Evolutionary conservation across 495 filamentous ascomycete genomes (phyloP).

Genomic region (Lasiosphaeris hirsuta): DNA sequence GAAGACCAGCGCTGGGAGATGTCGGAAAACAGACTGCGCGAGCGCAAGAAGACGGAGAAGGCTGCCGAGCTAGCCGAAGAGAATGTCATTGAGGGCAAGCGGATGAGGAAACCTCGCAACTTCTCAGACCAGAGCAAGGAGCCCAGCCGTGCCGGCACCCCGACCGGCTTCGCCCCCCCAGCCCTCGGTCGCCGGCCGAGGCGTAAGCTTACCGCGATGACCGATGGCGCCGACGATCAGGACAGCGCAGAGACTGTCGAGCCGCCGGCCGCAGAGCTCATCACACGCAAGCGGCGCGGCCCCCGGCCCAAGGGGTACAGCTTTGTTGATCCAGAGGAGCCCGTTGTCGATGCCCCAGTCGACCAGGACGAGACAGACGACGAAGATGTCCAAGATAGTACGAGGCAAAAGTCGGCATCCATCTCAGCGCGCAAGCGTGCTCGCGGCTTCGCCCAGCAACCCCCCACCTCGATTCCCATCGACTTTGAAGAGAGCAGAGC

Average conservation of each 20-base stretch:
- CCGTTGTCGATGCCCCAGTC: background rate
- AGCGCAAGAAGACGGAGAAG: constrained; percentile 46
- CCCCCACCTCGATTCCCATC: constrained; percentile 4
- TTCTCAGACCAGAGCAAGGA: constrained; percentile 41
- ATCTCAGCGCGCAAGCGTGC: constrained; percentile 24
- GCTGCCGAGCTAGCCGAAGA: constrained; percentile 45
- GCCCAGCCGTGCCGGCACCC: constrained; percentile 39
- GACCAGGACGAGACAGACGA: constrained; percentile 16
- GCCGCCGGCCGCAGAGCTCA: background rate
- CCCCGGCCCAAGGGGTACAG: background rate
- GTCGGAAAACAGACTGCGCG: constrained; percentile 41
- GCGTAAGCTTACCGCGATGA: constrained; percentile 22
- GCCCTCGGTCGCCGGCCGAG: constrained; percentile 30
- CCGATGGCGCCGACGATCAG: constrained; percentile 13
- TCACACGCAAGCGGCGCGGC: constrained; percentile 16
- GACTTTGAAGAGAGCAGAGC: constrained; percentile 20
- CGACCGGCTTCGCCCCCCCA: constrained; percentile 14
- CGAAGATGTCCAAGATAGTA: constrained; percentile 14
- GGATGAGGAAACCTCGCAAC: constrained; percentile 39
- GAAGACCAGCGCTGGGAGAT: constrained; percentile 44
- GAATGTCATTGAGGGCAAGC: constrained; percentile 40
- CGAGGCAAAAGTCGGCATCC: background rate
- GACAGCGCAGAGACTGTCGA: constrained; percentile 8
- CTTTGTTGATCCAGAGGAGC: constrained; percentile 3
- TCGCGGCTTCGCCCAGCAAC: background rate